Base-by-base conservation (phyloP, 306 rosid genomes). In the Rosa persica region DNA sequence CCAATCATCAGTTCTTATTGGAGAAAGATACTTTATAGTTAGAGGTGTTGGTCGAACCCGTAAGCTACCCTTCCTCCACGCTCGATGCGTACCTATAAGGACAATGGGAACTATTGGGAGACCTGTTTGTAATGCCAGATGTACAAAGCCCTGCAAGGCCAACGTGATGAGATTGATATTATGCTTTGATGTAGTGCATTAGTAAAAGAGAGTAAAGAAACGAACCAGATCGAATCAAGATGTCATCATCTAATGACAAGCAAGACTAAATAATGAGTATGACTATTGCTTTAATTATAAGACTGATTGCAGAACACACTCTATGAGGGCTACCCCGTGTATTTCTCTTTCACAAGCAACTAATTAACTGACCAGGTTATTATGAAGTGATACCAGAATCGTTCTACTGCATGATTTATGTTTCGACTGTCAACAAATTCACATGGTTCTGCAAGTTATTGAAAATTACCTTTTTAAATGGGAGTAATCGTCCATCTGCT, bases 11-110 rank as follows among this genome's bases (percentile, higher is more conserved):
- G 92, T 90, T 57, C 52, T 79, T 76, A 90, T 84, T 0, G 90
- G 92, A 79, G 90, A 83, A 62, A 90, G 90, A 77, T 76, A 88
- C 81, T 87, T 88, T 39, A 87, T 70, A 0, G 81, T 66, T 19
- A 90, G 81, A 51, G 91, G 95, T 0, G 87, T 78, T 0, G 89
- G 87, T 13, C 92, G 79, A 11, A 90, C 82, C 61, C 55, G 92
- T 67, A 85, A 81, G 81, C 92, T 75, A 44, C 86, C 95, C 78
- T 90, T 90, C 77, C 87, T 85, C 91, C 95, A 85, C 10, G 92
- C 92, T 25, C 30, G 80, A 75, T 90, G 91, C 19, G 92, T 87
- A 4, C 95, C 95, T 1, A 85, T 84, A 48, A 88, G 46, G 75
- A 90, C 82, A 34, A 90, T 82, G 3, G 95, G 92, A 67, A 88